Evolutionary conservation across 148 eudicot species (phyloP).

Genomic region (Salicornia ramosissima): DNA sequence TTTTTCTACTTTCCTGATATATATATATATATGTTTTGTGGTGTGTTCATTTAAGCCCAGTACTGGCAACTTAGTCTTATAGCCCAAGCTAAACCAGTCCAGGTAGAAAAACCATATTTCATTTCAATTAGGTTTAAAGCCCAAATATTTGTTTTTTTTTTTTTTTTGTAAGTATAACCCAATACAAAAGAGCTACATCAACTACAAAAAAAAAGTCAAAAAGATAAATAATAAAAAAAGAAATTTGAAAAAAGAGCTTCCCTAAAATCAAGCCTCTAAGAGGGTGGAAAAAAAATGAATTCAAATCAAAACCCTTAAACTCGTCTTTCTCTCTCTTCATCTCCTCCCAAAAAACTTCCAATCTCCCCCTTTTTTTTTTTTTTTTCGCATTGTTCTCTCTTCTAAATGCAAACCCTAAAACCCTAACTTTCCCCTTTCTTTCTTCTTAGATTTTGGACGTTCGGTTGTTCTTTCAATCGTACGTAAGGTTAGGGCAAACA

Average conservation of each 20-base stretch:
- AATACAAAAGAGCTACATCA: too few species aligned
- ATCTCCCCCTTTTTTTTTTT: conserved; percentile 19
- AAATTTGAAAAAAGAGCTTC: background rate
- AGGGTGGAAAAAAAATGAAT: background rate
- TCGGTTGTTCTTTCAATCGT: background rate
- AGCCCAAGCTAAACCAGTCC: too few species aligned
- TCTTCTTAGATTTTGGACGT: background rate
- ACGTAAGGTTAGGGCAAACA: background rate
- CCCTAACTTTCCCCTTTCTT: conserved; percentile 16
- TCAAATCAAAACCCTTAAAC: conserved; percentile 19
- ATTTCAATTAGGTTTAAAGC: too few species aligned
- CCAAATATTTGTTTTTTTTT: too few species aligned
- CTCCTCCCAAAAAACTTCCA: conserved; percentile 15
- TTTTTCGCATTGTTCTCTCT: conserved; percentile 9
- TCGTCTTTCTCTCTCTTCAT: background rate
- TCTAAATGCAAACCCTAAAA: conserved; percentile 20
- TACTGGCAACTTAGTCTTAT: too few species aligned
- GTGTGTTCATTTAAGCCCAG: too few species aligned
- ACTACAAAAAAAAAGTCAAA: background rate
- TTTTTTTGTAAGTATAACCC: too few species aligned
- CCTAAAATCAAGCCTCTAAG: conserved; percentile 12
- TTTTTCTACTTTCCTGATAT: too few species aligned
- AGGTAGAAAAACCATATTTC: too few species aligned
- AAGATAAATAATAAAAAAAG: background rate
- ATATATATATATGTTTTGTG: too few species aligned